phyloP scores from a whole-genome alignment of 345 rosid genomes.

The Dipteronia dyeriana region DNA sequence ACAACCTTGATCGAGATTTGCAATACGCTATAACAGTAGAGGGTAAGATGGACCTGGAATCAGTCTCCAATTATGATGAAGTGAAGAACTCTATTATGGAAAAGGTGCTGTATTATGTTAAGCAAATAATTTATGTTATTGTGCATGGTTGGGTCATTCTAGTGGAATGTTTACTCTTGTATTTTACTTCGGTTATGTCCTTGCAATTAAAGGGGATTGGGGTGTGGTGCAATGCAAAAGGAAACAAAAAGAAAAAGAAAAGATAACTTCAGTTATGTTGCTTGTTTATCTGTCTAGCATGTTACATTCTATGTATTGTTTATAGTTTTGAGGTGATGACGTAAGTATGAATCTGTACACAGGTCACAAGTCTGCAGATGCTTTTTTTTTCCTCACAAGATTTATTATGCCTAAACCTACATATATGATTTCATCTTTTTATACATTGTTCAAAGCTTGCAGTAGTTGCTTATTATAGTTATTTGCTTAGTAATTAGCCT shows the following conservation, averaged over 20 bases:
- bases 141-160: constrained; percentile 10
- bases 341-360: not conserved
- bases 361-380: not conserved
- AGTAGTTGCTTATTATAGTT: not conserved
- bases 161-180: not conserved
- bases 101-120: constrained; percentile 55
- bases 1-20: constrained; percentile 91
- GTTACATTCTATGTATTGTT: constrained; percentile 9
- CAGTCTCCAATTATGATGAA: constrained; percentile 81
- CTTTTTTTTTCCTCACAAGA: not conserved
- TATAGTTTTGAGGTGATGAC: constrained; percentile 1
- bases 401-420: constrained; percentile 9
- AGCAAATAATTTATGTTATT: constrained; percentile 3
- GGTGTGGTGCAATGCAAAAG: too few species aligned
- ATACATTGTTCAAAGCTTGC: constrained; percentile 15
- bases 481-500: constrained; percentile 3
- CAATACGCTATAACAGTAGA: constrained; percentile 92
- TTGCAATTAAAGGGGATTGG: not conserved
- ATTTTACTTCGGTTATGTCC: not conserved
- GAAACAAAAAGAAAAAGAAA: too few species aligned
- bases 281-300: constrained; percentile 9
- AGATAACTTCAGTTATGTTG: not conserved
- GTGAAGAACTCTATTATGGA: constrained; percentile 73
- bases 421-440: not conserved
- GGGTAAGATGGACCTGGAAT: constrained; percentile 88